Base-by-base conservation (phyloP, 805 yeast species). In the Lipomyces spencermartinsiae region DNA sequence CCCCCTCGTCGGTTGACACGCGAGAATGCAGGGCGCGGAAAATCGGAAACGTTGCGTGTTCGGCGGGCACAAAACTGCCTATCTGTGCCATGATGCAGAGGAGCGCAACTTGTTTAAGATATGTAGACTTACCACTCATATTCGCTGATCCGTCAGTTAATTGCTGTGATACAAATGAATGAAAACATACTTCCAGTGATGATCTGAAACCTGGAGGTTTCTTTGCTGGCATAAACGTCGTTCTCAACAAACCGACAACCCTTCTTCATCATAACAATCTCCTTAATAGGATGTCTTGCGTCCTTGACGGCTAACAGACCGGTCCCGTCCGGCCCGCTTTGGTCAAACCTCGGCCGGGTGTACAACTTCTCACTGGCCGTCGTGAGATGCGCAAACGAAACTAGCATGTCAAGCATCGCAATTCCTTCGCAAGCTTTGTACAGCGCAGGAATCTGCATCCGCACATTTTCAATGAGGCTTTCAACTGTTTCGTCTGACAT, bases 61-160 rank as follows among this genome's bases (percentile, higher is more conserved):
- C 67, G 16, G 70, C 67, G 10, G 73, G 73, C 3, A 71, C 62
- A 43, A 79, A 84, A 9, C 85, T 82, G 0, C 91, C 91, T 35
- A 86, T 82, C 73, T 88, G 91, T 0, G 87, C 84, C 82, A 87
- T 79, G 6, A 87, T 80, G 1, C 79, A 78, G 9, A 85, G 70
- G 6, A 85, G 71, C 0, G 87, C 86, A 7, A 85, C 79, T 70
- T 86, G 88, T 61, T 83, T 82, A 54, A 87, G 80, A 67, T 84
- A 85, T 4, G 86, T 83, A 0, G 89, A 86, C 72, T 87, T 87
- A 1, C 90, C 90, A 60, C 89, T 87, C 88, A 85, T 85, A 69
- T 87, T 87, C 2, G 87, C 85, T 0, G 10, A 22, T 12, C 34
- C 16, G 59, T 49, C 59, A 25, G 46, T n/a, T 33, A 16, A 31